These are phyloP conservation scores for Mycena epipterygia DNA, from an alignment of 768 basidiomycete genomes.

Conservation along the genomic window DNA sequence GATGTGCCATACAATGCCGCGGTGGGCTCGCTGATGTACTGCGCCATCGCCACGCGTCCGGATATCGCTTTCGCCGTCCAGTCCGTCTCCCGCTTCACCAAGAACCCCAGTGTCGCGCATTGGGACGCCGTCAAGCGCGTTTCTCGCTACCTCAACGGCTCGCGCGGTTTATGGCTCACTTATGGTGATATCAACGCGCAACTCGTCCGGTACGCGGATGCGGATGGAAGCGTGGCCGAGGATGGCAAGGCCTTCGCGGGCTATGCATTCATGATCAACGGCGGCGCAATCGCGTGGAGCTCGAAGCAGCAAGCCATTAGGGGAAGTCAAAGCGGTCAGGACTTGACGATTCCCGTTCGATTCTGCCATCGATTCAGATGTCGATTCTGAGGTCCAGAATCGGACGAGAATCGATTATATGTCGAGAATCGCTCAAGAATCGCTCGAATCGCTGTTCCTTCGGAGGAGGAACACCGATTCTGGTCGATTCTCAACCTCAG, in stretches of 20 bases:
- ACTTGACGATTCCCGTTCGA: too few species aligned
- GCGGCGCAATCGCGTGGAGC: neutral
- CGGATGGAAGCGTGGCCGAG: conserved; percentile 31
- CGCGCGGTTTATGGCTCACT: conserved; percentile 22
- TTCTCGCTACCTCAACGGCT: conserved; percentile 49
- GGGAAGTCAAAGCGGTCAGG: too few species aligned
- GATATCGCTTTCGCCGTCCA: conserved; percentile 43
- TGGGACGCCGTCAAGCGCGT: conserved; percentile 50
- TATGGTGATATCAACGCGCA: conserved; percentile 29
- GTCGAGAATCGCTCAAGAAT: too few species aligned
- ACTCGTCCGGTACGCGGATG: conserved; percentile 34
- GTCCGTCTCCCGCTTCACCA: conserved; percentile 41
- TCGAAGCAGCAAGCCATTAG: conserved; percentile 4
- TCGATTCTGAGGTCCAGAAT: too few species aligned
- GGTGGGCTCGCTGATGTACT: conserved; percentile 43
- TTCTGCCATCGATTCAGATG: too few species aligned
- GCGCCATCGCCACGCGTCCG: conserved; percentile 40
- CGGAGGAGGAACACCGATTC: too few species aligned
- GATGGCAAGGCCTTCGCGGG: conserved; percentile 38
- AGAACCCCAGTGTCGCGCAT: conserved; percentile 43
- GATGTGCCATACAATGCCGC: conserved; percentile 37
- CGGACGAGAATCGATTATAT: too few species aligned
- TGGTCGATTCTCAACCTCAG: too few species aligned
- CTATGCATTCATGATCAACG: neutral
- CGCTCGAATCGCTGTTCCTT: too few species aligned